A percentile compares a stretch with the other conserved stretches of the same genome.
Conservation (phyloP, 495 filamentous ascomycete genomes). For the Staphylotrichum tortipilum region DNA sequence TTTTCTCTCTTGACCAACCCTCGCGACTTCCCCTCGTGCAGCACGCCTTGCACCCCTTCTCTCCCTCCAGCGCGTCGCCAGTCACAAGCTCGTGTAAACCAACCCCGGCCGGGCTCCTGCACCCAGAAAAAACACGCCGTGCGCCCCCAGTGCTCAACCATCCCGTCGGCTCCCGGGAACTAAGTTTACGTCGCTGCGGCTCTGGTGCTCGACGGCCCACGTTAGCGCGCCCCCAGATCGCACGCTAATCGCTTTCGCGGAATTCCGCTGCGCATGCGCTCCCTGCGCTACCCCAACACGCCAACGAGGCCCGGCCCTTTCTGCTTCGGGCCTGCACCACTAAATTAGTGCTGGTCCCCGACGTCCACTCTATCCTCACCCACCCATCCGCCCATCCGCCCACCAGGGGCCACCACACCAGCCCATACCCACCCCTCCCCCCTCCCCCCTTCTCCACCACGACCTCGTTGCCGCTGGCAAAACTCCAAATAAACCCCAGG, state of each 20-base stretch:
- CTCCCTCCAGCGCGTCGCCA: neutral
- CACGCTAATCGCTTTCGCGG: constrained; percentile 4
- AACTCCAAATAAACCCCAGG: neutral
- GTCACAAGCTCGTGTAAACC: too few species aligned
- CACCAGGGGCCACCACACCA: too few species aligned
- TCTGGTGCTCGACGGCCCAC: neutral
- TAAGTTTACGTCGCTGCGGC: constrained; percentile 8
- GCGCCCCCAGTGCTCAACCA: neutral
- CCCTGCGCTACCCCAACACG: constrained; percentile 3
- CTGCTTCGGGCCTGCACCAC: neutral
- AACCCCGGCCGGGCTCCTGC: neutral
- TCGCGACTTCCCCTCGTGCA: neutral
- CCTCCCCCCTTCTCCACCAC: neutral
- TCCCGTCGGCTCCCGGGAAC: constrained; percentile 1
- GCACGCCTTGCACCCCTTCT: too few species aligned
- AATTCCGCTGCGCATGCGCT: neutral
- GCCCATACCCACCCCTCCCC: neutral
- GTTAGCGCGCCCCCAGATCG: constrained; percentile 4
- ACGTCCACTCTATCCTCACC: neutral
- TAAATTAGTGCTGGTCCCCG: constrained; percentile 6
- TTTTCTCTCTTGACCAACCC: constrained; percentile 23
- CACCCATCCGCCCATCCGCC: too few species aligned
- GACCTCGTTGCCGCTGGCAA: neutral
- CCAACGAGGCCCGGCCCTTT: constrained; percentile 1
- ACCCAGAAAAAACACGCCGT: neutral